Evolutionary conservation across 1,284 basidiomycete genomes (phyloP).

Genomic region (Pseudozyma flocculosa): DNA sequence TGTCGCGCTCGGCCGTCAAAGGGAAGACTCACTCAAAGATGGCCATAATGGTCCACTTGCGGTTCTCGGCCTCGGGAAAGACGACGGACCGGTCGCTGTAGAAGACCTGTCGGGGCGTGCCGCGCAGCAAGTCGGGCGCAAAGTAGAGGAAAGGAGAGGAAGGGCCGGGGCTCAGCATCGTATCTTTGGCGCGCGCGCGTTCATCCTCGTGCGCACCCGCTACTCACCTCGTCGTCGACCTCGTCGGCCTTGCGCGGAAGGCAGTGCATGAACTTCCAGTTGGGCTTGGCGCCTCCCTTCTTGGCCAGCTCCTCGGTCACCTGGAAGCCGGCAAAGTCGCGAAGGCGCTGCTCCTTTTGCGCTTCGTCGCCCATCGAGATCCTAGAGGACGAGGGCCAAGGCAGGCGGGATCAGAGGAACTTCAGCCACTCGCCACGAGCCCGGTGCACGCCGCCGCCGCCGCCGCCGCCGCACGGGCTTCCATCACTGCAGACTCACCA

Average conservation of each 20-base stretch:
- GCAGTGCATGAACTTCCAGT: conserved; percentile 97
- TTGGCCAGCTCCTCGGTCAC: conserved; percentile 71
- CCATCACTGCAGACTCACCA: conserved; percentile 15
- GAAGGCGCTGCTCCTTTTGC: conserved; percentile 82
- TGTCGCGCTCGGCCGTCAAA: neutral
- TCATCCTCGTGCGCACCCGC: conserved; percentile 1
- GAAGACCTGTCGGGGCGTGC: conserved; percentile 63
- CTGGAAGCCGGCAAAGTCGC: conserved; percentile 89
- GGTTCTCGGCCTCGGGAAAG: conserved; percentile 58
- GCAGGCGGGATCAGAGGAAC: too few relatives aligned
- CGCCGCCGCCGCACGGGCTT: too few relatives aligned
- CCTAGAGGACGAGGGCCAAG: conserved; percentile 62
- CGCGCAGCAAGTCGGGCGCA: conserved; percentile 62
- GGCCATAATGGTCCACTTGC: conserved; percentile 59
- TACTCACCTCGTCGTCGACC: conserved; percentile 59
- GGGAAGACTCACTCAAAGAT: conserved; percentile 39
- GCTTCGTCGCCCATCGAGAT: conserved; percentile 99
- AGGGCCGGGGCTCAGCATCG: too few relatives aligned
- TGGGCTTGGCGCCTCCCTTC: conserved; percentile 74
- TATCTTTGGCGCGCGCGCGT: too few relatives aligned
- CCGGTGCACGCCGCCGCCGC: too few relatives aligned
- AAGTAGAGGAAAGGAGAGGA: neutral
- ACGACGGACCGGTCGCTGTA: conserved; percentile 54
- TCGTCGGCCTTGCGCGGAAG: conserved; percentile 88
- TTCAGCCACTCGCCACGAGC: too few relatives aligned